These are phyloP conservation scores for Sporothrix inflata DNA, from an alignment of 2,329 filamentous ascomycete species.

Conservation along the genomic window DNA sequence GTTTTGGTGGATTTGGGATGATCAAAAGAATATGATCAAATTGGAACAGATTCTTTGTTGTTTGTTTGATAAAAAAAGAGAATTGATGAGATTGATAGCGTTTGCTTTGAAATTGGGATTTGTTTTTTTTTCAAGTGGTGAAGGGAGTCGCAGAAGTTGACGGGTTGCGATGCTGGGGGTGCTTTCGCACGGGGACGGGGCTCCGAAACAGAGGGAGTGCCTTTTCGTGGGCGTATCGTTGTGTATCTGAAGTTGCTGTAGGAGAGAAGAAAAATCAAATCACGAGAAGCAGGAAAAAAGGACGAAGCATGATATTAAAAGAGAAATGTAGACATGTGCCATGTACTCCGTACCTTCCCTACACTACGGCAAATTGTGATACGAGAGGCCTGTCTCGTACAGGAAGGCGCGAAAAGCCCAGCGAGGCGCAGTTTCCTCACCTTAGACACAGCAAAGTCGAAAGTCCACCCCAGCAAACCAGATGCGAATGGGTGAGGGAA, in stretches of 20 bases:
- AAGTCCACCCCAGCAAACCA: neutral
- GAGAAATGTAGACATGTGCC: neutral
- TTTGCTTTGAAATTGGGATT: conserved; percentile 3
- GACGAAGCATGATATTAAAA: conserved; percentile 20
- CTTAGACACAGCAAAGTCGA: neutral
- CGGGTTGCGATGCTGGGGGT: conserved; percentile 18
- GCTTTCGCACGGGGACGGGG: conserved; percentile 26
- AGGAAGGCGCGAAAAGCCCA: conserved; percentile 26
- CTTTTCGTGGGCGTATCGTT: conserved; percentile 12
- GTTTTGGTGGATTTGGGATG: neutral
- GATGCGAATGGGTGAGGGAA: neutral
- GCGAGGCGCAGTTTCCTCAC: conserved; percentile 29
- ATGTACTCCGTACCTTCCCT: neutral
- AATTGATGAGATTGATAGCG: neutral
- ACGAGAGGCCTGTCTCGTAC: conserved; percentile 3
- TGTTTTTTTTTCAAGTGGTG: neutral
- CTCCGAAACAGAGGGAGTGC: neutral
- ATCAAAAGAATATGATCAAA: neutral
- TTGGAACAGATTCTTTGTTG: neutral
- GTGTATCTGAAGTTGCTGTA: conserved; percentile 10
- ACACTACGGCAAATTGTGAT: neutral
- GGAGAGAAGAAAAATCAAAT: conserved; percentile 1
- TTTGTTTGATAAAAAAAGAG: neutral
- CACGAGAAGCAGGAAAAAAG: conserved; percentile 9
- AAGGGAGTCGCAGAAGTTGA: conserved; percentile 9